Base-by-base conservation (phyloP, 805 yeast genomes). In the Cyberlindnera euphorbiiphila region DNA sequence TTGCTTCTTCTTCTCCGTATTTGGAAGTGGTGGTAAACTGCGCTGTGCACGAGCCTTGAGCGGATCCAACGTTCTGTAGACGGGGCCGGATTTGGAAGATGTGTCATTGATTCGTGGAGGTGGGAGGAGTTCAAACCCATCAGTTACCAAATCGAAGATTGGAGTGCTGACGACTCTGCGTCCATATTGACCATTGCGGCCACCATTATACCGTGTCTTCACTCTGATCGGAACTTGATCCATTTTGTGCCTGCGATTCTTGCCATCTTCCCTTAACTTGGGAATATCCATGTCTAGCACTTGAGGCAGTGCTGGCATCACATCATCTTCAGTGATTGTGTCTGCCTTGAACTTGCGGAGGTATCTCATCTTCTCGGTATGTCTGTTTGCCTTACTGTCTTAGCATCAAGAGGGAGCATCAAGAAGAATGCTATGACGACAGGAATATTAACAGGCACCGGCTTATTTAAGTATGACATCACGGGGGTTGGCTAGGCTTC, bases 81-180 rank as follows among this genome's bases (percentile, higher is more conserved):
- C 25, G 15, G 39, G 18, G 9, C 26, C 28, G 6, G 19, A 15
- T 14, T 13, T 4, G 11, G 34, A 22, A 3, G 23, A 11, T 11
- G 29, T 21, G 16, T 34, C 34, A 3, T 8, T 11, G 12, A 36
- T 9, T 8, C 27, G n/a, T 22, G 39, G 39, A 9, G 42, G 35
- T 2, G 27, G 41, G 4, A 29, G 32, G 1, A 32, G 17, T 2
- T n/a, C 34, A 3, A 20, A n/a, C 5, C 23, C 41, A 11, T 26
- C 25, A 1, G 45, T 12, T 1, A 45, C 51, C 9, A 50, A 16
- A 23, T 49, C 49, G 25, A 50, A 49, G 9, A 40, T 43, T 11
- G 53, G 45, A 1, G 53, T 42, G 30, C 53, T 49, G 15, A 50
- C 46, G 17, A 50, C 51, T 34, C 55, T 34, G 22, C 48, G 43